A percentile compares a stretch with the other conserved stretches of the same genome.
Evolutionary conservation across 2,329 filamentous ascomycete genomes (phyloP).

Genomic region (Pseudocercospora cruenta): DNA sequence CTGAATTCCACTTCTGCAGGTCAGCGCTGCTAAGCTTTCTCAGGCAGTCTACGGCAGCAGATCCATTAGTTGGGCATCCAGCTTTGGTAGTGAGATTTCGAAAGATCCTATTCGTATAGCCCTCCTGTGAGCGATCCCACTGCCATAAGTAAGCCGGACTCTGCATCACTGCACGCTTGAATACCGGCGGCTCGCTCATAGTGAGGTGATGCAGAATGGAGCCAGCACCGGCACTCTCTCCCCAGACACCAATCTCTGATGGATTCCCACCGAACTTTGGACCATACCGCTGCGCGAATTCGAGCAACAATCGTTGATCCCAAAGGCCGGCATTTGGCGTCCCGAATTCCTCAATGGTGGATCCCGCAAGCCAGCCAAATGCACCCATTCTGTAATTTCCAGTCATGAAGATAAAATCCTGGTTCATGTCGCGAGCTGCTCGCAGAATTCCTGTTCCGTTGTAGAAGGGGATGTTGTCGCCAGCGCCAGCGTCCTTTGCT

Average conservation of each 20-base stretch:
- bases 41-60: slow-evolving; percentile 5
- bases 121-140: slow-evolving; percentile 32
- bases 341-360: slow-evolving; percentile 44
- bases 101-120: slow-evolving; percentile 44
- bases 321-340: slow-evolving; percentile 55
- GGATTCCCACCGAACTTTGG: slow-evolving; percentile 57
- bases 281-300: slow-evolving; percentile 56
- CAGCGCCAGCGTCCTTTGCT: slow-evolving; percentile 39
- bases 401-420: slow-evolving; percentile 41
- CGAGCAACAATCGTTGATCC: slow-evolving; percentile 60
- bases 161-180: slow-evolving; percentile 51
- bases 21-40: slow-evolving; percentile 42
- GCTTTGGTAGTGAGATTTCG: slow-evolving; percentile 45
- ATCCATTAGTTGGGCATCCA: slow-evolving; percentile 40
- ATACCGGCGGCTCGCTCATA: slow-evolving; percentile 26
- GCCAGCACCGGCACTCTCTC: slow-evolving; percentile 57
- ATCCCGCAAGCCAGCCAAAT: slow-evolving; percentile 54
- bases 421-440: background rate
- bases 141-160: slow-evolving; percentile 50
- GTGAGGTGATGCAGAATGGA: slow-evolving; percentile 61
- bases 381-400: slow-evolving; percentile 45
- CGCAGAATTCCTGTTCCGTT: slow-evolving; percentile 1
- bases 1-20: slow-evolving; percentile 46
- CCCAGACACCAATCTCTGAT: slow-evolving; percentile 26
- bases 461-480: slow-evolving; percentile 5